Percentiles rank a stretch among this genome's conserved stretches.
Evolutionary conservation across 2,329 filamentous ascomycete genomes (phyloP).

Genomic region (Microascus cirrosus): DNA sequence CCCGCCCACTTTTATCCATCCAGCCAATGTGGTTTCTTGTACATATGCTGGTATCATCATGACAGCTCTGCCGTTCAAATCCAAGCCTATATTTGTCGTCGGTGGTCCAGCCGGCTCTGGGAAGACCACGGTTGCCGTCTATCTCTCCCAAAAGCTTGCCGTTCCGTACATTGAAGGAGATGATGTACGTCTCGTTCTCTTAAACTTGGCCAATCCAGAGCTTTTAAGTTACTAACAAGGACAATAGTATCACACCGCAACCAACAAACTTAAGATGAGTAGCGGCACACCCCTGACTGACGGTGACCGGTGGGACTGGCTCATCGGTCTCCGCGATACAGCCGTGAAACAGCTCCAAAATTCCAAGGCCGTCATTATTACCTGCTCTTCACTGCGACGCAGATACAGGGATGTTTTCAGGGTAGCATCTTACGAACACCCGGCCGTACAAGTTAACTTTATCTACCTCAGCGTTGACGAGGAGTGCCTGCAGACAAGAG

Average conservation of each 20-base stretch:
- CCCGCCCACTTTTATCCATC: not conserved
- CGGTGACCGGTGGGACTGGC: slow-evolving; percentile 61
- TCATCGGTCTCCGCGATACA: slow-evolving; percentile 37
- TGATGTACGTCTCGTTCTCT: slow-evolving; percentile 27
- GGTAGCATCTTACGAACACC: slow-evolving; percentile 35
- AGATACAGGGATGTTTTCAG: slow-evolving; percentile 57
- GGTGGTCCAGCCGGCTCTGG: not conserved
- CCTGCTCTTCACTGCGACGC: slow-evolving; percentile 57
- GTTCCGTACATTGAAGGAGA: slow-evolving; percentile 38
- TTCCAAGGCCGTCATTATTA: slow-evolving; percentile 36
- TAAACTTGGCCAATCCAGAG: not conserved
- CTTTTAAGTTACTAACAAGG: not conserved
- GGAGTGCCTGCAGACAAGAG: slow-evolving; percentile 43
- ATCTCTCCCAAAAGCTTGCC: not conserved
- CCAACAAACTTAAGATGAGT: slow-evolving; percentile 56
- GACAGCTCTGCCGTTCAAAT: not conserved
- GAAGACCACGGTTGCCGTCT: not conserved
- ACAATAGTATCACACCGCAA: slow-evolving; percentile 41
- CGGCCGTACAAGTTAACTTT: slow-evolving; percentile 47
- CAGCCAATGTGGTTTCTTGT: not conserved
- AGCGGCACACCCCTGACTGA: slow-evolving; percentile 52
- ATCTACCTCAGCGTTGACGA: slow-evolving; percentile 52
- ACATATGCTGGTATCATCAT: not conserved
- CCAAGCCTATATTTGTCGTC: not conserved
- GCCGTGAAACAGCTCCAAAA: slow-evolving; percentile 9